phyloP scores from a whole-genome alignment of 345 rosid species.

The Hibiscus mutabilis region DNA sequence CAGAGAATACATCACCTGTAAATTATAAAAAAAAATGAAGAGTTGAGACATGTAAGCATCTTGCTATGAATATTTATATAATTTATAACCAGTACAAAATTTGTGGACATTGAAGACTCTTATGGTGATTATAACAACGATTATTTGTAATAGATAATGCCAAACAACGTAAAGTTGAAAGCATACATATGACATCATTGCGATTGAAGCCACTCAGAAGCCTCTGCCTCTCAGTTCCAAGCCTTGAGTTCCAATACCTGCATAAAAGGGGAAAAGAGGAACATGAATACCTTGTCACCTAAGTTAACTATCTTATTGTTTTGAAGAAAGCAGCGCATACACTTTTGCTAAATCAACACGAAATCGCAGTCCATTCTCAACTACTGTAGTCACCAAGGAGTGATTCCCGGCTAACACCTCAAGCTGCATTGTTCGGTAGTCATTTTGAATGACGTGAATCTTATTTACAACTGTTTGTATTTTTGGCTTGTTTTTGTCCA shows the following conservation, averaged over 20 bases:
- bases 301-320: not conserved
- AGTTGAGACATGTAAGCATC: slow-evolving; percentile 11
- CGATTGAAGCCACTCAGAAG: slow-evolving; percentile 53
- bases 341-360: slow-evolving; percentile 80
- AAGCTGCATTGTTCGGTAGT: slow-evolving; percentile 82
- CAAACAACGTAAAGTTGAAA: slow-evolving; percentile 20
- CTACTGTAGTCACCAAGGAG: slow-evolving; percentile 78
- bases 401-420: slow-evolving; percentile 91
- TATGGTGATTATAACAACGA: not conserved
- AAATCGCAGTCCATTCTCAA: slow-evolving; percentile 83
- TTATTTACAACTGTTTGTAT: slow-evolving; percentile 90
- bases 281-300: not conserved
- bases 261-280: slow-evolving; percentile 14
- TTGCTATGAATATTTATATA: not conserved
- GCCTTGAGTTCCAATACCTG: slow-evolving; percentile 95
- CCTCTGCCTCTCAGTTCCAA: slow-evolving; percentile 81
- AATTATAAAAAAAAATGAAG: slow-evolving; percentile 9
- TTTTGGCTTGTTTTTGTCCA: slow-evolving; percentile 86
- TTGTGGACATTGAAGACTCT: not conserved
- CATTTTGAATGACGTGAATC: slow-evolving; percentile 63
- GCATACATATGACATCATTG: slow-evolving; percentile 74
- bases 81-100: not conserved
- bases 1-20: slow-evolving; percentile 81
- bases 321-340: slow-evolving; percentile 35
- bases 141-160: not conserved